phyloP scores from a whole-genome alignment of 805 yeast species.

The Wickerhamiella galacta region DNA sequence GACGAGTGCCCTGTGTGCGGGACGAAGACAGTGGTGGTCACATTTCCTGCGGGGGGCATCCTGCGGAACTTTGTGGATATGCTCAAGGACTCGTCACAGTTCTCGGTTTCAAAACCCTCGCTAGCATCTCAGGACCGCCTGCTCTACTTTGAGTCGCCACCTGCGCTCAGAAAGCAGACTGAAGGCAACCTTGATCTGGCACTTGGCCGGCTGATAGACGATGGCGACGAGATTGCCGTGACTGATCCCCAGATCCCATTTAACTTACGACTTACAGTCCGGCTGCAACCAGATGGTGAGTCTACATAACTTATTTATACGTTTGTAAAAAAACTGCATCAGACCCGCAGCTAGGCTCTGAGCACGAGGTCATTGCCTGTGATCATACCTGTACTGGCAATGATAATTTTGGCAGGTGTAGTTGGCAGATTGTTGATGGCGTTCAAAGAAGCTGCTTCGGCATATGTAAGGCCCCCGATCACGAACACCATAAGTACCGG shows the following conservation, averaged over 20 bases:
- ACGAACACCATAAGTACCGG: slow-evolving; percentile 33
- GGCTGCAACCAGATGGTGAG: too few species aligned
- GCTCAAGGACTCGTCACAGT: slow-evolving; percentile 19
- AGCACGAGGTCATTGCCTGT: slow-evolving; percentile 27
- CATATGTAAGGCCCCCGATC: slow-evolving; percentile 74
- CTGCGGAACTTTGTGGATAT: slow-evolving; percentile 29
- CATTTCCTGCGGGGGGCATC: slow-evolving; percentile 16
- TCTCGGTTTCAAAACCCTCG: slow-evolving; percentile 29
- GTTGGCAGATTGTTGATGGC: slow-evolving; percentile 28
- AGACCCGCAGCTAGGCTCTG: too few species aligned
- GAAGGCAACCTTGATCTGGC: slow-evolving; percentile 26
- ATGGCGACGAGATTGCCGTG: slow-evolving; percentile 34
- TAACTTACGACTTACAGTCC: slow-evolving; percentile 18
- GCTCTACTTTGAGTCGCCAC: slow-evolving; percentile 34
- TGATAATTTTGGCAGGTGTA: slow-evolving; percentile 23
- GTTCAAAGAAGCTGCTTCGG: slow-evolving; percentile 63
- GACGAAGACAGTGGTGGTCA: slow-evolving; percentile 12
- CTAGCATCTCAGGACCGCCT: slow-evolving; percentile 26
- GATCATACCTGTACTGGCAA: slow-evolving; percentile 33
- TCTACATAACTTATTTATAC: too few species aligned
- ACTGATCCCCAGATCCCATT: slow-evolving; percentile 39
- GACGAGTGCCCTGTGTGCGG: slow-evolving; percentile 71
- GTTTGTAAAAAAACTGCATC: too few species aligned
- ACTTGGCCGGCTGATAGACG: slow-evolving; percentile 24
- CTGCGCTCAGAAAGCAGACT: slow-evolving; percentile 30